phyloP scores from a whole-genome alignment of 192 early-diverging fungal species.

The Entomortierella chlamydospora region DNA sequence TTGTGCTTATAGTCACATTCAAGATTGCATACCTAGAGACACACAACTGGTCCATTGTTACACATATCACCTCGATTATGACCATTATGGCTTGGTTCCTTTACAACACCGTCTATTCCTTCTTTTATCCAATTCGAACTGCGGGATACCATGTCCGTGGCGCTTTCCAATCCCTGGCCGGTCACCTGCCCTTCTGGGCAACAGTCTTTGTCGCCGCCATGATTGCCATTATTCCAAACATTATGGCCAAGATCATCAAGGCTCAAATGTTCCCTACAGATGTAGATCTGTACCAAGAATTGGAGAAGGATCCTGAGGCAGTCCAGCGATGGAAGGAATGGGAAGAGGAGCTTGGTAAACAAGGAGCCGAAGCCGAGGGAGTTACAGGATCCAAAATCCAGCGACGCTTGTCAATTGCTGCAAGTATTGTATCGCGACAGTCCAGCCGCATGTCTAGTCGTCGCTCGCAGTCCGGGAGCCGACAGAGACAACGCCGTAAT shows the following conservation, averaged over 20 bases:
- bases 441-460: constrained; percentile 34
- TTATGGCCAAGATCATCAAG: constrained; percentile 60
- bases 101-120: constrained; percentile 72
- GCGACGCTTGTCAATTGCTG: constrained; percentile 46
- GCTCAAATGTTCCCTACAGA: constrained; percentile 48
- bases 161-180: constrained; percentile 60
- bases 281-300: constrained; percentile 59
- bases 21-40: constrained; percentile 79
- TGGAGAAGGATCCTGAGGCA: constrained; percentile 56
- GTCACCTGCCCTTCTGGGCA: constrained; percentile 66
- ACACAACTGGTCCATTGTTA: constrained; percentile 70
- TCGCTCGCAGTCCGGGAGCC: constrained; percentile 10
- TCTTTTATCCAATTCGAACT: constrained; percentile 63
- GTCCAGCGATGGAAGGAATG: constrained; percentile 56
- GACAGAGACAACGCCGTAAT: neutral
- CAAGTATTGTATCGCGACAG: constrained; percentile 49
- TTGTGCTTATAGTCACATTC: constrained; percentile 75
- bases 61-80: constrained; percentile 68
- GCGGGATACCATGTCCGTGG: constrained; percentile 69
- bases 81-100: constrained; percentile 70
- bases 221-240: constrained; percentile 63
- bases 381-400: constrained; percentile 54
- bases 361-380: constrained; percentile 49
- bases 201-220: constrained; percentile 65
- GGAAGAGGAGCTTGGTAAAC: constrained; percentile 47